phyloP scores from a whole-genome alignment of 2,329 filamentous ascomycete genomes.

The Pseudogymnoascus sp. region DNA sequence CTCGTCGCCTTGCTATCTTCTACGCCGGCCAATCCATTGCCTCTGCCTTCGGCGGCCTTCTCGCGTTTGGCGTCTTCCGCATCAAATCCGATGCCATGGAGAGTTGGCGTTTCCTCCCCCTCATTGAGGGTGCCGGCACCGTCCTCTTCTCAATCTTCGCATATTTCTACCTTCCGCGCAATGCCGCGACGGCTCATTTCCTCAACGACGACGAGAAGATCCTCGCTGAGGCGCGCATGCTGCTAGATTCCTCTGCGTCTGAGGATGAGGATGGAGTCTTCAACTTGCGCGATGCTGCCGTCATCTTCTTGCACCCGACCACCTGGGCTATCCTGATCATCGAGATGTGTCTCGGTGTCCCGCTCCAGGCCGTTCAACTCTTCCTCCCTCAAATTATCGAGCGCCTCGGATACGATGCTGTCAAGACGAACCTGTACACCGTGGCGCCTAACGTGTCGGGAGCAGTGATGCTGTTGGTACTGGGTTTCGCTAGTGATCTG shows the following conservation, averaged over 20 bases:
- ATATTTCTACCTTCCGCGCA: conserved; percentile 31
- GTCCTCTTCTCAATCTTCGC: conserved; percentile 29
- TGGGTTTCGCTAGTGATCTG: conserved; percentile 64
- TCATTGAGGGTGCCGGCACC: conserved; percentile 35
- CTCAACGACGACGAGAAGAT: conserved; percentile 27
- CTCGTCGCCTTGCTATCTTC: conserved; percentile 62
- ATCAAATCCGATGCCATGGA: conserved; percentile 41
- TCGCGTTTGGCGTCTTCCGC: conserved; percentile 40
- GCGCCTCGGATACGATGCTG: conserved; percentile 39
- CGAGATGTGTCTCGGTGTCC: conserved; percentile 53
- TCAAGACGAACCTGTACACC: conserved; percentile 70
- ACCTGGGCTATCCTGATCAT: conserved; percentile 40
- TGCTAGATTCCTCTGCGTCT: conserved; percentile 55
- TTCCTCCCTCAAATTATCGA: conserved; percentile 50
- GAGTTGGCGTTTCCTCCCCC: conserved; percentile 45
- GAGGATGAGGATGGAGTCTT: conserved; percentile 24
- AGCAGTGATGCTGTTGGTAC: conserved; percentile 61
- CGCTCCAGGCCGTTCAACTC: conserved; percentile 46
- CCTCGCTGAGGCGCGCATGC: conserved; percentile 56
- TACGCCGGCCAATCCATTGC: conserved; percentile 71
- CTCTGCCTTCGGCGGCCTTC: conserved; percentile 47
- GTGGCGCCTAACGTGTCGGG: conserved; percentile 73
- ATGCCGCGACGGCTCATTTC: conserved; percentile 26
- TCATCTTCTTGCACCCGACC: conserved; percentile 42
- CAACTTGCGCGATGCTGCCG: conserved; percentile 28